Evolutionary conservation across 495 filamentous ascomycete genomes (phyloP), one percentile per base, ranked within the genome.

Genomic region (Aspergillus funiculosus): DNA sequence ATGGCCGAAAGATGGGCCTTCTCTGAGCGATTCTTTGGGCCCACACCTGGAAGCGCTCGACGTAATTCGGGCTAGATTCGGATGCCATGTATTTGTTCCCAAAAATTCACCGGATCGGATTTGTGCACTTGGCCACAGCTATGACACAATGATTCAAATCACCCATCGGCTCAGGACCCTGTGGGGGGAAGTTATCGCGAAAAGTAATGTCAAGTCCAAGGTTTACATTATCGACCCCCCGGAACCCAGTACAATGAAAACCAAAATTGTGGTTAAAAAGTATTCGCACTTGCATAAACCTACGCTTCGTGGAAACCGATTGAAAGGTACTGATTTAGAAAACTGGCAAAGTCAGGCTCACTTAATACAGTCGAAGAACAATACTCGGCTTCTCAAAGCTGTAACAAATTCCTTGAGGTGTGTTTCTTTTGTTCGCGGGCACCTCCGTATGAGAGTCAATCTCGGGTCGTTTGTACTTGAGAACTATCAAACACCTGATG

Each of bases 391-490:
- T 20, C 44, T 64, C 6, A 50, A 30, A 1, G 54, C 58, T 1
- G 28, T 72, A 21, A 47, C 59, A 8, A 59, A 49, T 38, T 63
- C 59, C 0, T 39, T 74, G n/a, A 40, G 35, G 6, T 46, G 54
- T 4, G 43, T 74, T n/a, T 49, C 55, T 3, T 62, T 55, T 18
- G 61, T 62, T 28, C 57, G 62, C 39, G 67, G 64, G 11, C 57
- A 68, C 24, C 54, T 80, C 25, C 63, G 66, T 1, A 69, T 87
- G 72, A 69, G 76, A 15, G 67, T 82, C 3, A 65, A 73, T 24
- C 73, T 86, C 31, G 83, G 82, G 0, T 62, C 66, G 0, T 67
- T 79, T 20, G 50, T 72, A 6, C 60, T 86, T 10, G 59, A 62
- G 6, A 50, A 60, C 10, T 83, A 73, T 25, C 61, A 59, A 11